phyloP scores from a whole-genome alignment of 257 asterid genomes.

The Haberlea rhodopensis region DNA sequence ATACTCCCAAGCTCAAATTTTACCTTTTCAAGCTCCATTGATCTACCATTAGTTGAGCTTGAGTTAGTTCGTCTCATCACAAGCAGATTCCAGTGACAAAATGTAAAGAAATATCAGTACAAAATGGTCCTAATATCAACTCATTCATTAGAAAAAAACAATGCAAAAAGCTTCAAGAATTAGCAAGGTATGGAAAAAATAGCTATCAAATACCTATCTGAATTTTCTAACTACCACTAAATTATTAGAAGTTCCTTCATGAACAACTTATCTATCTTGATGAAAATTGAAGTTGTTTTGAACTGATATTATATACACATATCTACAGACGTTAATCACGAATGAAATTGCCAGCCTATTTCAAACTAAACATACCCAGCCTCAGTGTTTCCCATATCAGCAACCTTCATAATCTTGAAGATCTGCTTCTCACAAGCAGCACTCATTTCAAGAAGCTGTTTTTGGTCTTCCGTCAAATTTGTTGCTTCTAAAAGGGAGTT shows the following conservation, averaged over 20 bases:
- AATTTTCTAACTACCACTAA: conserved; percentile 7
- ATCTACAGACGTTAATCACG: not conserved
- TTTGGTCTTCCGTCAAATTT: conserved; percentile 67
- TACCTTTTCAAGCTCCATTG: conserved; percentile 65
- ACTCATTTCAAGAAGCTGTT: conserved; percentile 75
- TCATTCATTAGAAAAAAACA: too few species aligned
- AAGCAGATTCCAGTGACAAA: conserved; percentile 14
- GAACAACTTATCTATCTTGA: not conserved
- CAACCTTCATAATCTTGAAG: conserved; percentile 69
- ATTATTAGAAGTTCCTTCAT: conserved; percentile 6
- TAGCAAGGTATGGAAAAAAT: too few species aligned
- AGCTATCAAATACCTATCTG: not conserved
- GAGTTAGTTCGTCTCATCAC: conserved; percentile 11
- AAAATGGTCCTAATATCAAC: too few species aligned
- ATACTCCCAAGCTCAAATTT: conserved; percentile 72
- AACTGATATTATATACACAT: not conserved
- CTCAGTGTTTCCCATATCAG: conserved; percentile 64
- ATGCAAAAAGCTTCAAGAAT: too few species aligned
- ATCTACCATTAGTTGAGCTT: conserved; percentile 35
- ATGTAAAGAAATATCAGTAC: too few species aligned
- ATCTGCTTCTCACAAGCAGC: conserved; percentile 89
- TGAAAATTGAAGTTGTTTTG: not conserved
- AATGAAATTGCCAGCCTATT: not conserved
- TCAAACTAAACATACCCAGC: conserved; percentile 51
- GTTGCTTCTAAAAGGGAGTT: conserved; percentile 72